A percentile compares a stretch with the other conserved stretches of the same genome.
Evolutionary conservation across 1,139 yeast species (phyloP).

Genomic region (Lodderomyces margitis): DNA sequence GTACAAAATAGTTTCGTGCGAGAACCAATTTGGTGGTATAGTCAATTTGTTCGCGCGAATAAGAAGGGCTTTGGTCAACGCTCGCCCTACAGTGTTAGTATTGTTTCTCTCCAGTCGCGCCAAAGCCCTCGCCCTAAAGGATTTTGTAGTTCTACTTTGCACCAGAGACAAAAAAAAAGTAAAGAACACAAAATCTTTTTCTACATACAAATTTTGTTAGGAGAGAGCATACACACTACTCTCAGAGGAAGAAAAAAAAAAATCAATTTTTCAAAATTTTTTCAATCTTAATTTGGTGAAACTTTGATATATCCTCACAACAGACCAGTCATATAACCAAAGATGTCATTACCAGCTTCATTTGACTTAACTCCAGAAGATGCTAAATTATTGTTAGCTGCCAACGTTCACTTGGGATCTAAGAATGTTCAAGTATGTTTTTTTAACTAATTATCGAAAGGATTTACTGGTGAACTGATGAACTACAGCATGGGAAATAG

Average conservation of each 20-base stretch:
- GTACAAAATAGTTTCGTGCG: no score
- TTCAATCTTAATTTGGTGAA: constrained; percentile 4
- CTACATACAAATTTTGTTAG: not conserved
- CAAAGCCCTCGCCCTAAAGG: no score
- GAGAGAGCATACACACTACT: constrained; percentile 1
- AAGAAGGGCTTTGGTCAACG: no score
- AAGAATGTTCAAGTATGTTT: constrained; percentile 96
- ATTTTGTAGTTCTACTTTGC: no score
- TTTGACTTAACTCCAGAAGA: constrained; percentile 96
- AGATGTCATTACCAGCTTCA: constrained; percentile 86
- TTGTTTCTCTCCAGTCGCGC: no score
- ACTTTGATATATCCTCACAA: constrained; percentile 10
- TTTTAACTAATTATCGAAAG: constrained; percentile 4
- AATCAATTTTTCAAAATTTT: constrained; percentile 6
- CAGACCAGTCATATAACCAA: constrained; percentile 13
- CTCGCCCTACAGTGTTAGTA: no score
- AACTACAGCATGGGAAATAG: not conserved
- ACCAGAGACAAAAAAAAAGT: no score
- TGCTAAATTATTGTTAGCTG: constrained; percentile 99
- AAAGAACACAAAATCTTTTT: not conserved
- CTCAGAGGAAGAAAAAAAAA: constrained; percentile 6
- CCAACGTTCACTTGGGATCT: constrained; percentile 99
- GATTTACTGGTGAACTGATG: not conserved
- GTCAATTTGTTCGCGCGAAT: no score
- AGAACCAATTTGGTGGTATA: no score